Conservation (phyloP, 2,329 filamentous ascomycete species). For the Colletotrichum endophyticum region DNA sequence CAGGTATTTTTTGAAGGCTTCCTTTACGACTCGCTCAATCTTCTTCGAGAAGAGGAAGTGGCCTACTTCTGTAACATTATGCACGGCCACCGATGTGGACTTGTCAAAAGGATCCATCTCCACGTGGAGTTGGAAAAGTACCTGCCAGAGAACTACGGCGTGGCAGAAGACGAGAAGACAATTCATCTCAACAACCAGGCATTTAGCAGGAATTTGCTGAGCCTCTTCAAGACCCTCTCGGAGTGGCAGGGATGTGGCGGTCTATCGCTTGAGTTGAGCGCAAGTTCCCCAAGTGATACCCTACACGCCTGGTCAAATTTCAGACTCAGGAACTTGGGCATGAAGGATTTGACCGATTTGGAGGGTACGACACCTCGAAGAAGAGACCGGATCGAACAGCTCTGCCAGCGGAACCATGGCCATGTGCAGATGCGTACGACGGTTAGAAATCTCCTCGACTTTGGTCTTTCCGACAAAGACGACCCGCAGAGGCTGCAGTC, state of each 20-base stretch:
- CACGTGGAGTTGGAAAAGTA: background rate
- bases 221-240: background rate
- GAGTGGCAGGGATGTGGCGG: background rate
- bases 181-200: background rate
- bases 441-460: no score
- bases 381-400: background rate
- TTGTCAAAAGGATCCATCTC: background rate
- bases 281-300: background rate
- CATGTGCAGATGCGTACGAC: no score
- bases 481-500: background rate
- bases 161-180: background rate
- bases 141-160: background rate
- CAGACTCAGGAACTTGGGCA: background rate
- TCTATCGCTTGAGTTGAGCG: background rate
- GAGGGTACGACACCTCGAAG: background rate
- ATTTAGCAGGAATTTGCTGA: background rate
- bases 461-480: background rate
- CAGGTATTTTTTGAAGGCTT: background rate
- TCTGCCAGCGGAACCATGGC: background rate
- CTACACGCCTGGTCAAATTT: background rate
- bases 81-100: background rate
- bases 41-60: background rate
- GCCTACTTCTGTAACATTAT: background rate
- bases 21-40: background rate
- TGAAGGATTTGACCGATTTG: no score